Conservation (phyloP, 2,329 filamentous ascomycete species). For the Cladosporium austrohemisphaericum region DNA sequence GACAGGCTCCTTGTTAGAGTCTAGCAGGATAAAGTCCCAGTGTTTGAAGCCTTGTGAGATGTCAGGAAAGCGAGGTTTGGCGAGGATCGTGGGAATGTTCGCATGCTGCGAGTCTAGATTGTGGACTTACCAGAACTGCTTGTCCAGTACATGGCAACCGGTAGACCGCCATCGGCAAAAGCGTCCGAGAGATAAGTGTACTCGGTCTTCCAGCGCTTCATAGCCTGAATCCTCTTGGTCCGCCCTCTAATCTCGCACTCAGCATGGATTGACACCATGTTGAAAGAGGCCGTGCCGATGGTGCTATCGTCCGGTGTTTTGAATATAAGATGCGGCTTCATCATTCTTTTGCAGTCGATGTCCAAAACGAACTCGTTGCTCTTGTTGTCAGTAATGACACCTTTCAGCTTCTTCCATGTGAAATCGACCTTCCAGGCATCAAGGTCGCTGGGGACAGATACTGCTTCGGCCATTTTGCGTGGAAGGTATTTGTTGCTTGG, state of each 20-base stretch:
- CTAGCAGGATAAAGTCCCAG: constrained; percentile 15
- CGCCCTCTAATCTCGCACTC: constrained; percentile 7
- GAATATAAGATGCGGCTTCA: constrained; percentile 7
- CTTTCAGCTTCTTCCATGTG: constrained; percentile 5
- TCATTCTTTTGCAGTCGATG: constrained; percentile 6
- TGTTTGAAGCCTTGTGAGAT: constrained; percentile 4
- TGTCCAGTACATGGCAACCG: constrained; percentile 10
- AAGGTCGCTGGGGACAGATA: background rate
- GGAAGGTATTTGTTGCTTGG: background rate
- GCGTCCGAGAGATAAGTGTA: constrained; percentile 11
- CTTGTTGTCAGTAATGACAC: constrained; percentile 1
- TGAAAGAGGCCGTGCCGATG: constrained; percentile 11
- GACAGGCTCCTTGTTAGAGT: constrained; percentile 13
- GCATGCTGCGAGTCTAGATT: background rate
- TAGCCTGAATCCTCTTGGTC: constrained; percentile 7
- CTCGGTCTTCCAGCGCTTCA: constrained; percentile 4
- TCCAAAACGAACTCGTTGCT: constrained; percentile 2
- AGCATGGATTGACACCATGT: constrained; percentile 9
- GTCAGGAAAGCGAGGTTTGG: background rate
- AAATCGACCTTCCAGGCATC: constrained; percentile 9
- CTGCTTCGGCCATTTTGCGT: background rate
- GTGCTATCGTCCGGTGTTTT: background rate
- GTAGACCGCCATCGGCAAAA: constrained; percentile 2
- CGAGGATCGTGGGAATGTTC: background rate
- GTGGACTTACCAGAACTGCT: background rate